Evolutionary conservation across 2,329 filamentous ascomycete species (phyloP).

Genomic region (Aureobasidium sp.): DNA sequence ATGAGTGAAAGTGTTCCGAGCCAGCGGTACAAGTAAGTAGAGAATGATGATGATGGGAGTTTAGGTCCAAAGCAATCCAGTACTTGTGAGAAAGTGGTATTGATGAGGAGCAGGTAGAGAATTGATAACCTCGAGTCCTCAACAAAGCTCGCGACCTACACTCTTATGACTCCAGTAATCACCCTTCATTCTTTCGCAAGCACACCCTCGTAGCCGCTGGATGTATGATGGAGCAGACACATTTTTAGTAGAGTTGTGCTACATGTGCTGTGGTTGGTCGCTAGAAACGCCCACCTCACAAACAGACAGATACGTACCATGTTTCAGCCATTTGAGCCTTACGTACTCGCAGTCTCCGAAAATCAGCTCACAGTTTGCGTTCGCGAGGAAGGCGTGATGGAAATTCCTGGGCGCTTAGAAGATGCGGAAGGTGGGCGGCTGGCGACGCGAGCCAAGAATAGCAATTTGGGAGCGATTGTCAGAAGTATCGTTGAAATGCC

Average conservation of each 20-base stretch:
- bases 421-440: not conserved
- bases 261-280: not conserved
- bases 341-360: not conserved
- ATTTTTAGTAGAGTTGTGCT: not conserved
- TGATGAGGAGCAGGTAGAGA: not conserved
- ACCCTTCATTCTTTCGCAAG: not conserved
- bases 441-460: not conserved
- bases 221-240: not conserved
- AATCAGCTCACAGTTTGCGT: not conserved
- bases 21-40: not conserved
- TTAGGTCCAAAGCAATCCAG: not conserved
- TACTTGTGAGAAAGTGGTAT: not conserved
- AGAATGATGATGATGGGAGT: not conserved
- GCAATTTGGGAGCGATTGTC: not conserved
- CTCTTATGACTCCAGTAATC: not conserved
- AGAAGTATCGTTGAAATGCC: too few species aligned
- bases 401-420: not conserved
- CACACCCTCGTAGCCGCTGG: not conserved
- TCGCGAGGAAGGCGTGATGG: not conserved
- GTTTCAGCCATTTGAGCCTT: not conserved
- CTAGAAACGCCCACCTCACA: not conserved
- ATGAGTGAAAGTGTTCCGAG: not conserved
- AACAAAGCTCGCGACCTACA: not conserved
- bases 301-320: not conserved
- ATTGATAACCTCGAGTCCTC: too few species aligned